Evolutionary conservation across 257 asterid species (phyloP).

Genomic region (Echites panduratus): DNA sequence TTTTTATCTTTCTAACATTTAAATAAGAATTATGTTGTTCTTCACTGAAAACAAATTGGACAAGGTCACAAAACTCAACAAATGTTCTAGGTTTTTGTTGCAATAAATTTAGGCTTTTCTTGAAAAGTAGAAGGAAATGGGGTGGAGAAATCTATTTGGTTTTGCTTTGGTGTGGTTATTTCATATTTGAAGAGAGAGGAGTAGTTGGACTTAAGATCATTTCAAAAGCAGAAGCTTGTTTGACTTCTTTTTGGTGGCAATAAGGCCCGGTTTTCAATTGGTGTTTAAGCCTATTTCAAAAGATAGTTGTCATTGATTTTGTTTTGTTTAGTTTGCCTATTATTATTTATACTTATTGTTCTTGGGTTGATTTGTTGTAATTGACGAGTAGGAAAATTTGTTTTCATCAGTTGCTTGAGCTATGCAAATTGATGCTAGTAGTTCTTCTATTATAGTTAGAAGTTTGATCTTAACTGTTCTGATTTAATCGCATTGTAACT

Average conservation of each 20-base stretch:
- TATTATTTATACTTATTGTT: no score
- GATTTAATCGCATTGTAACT: no score
- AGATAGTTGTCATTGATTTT: neutral
- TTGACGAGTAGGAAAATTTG: no score
- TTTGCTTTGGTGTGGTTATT: neutral
- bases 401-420: no score
- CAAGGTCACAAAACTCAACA: neutral
- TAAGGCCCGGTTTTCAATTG: neutral
- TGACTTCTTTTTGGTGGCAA: neutral
- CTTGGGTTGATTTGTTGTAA: no score
- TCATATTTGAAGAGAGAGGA: constrained; percentile 2
- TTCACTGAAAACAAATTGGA: neutral
- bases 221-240: neutral
- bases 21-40: neutral
- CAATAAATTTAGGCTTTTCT: neutral
- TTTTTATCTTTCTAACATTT: neutral
- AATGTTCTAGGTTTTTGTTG: neutral
- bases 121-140: neutral
- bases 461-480: no score
- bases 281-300: neutral
- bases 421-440: no score
- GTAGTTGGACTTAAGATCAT: neutral
- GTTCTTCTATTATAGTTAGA: no score
- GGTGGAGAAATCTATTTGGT: neutral
- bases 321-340: no score